phyloP scores from a whole-genome alignment of 2,329 filamentous ascomycete species.

The Fusarium xylarioides region DNA sequence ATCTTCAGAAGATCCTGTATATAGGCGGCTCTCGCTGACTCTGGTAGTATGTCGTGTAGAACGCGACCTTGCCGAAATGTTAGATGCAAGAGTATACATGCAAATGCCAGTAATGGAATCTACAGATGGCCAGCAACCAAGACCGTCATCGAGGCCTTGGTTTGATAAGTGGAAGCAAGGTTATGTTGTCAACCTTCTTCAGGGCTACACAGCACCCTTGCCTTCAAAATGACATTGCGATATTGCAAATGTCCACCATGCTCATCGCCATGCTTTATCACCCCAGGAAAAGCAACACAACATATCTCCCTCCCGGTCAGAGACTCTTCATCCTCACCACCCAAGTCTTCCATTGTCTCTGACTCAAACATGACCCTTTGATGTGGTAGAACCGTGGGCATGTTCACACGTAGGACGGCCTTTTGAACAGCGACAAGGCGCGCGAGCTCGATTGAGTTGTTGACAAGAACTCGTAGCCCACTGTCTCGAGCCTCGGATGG shows the following conservation, averaged over 20 bases:
- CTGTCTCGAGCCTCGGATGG: constrained; percentile 58
- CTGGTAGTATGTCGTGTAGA: background rate
- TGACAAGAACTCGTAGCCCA: constrained; percentile 62
- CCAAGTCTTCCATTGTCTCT: constrained; percentile 72
- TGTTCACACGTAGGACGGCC: constrained; percentile 64
- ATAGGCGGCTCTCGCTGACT: background rate
- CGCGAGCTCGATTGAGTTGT: constrained; percentile 64
- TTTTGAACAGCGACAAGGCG: constrained; percentile 66
- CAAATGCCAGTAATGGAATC: background rate
- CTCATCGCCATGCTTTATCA: constrained; percentile 73
- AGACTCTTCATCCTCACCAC: constrained; percentile 67
- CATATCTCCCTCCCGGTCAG: constrained; percentile 62
- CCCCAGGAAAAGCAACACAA: constrained; percentile 71
- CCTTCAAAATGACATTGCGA: constrained; percentile 71
- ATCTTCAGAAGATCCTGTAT: background rate
- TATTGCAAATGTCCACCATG: constrained; percentile 68
- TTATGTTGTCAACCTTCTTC: constrained; percentile 43
- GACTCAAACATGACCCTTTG: constrained; percentile 65
- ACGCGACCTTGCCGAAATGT: background rate
- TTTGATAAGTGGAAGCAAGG: background rate
- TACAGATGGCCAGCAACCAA: background rate
- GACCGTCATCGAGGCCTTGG: background rate
- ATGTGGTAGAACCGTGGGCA: constrained; percentile 63
- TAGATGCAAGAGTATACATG: background rate
- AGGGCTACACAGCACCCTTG: constrained; percentile 68